Conservation (phyloP, 805 yeast genomes). For the Blastobotrys chiropterorum region DNA sequence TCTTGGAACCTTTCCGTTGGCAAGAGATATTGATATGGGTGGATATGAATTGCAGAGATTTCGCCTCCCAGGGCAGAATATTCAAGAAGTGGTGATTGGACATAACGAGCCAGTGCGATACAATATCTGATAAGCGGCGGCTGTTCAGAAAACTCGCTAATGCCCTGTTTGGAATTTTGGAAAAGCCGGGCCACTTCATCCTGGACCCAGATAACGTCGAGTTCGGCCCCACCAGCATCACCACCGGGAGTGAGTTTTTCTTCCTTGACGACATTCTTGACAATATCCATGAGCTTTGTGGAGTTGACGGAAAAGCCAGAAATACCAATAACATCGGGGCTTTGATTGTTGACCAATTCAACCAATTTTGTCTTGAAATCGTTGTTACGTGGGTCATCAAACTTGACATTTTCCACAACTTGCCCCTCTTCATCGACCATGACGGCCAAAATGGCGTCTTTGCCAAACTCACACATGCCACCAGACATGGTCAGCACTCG, state of each 20-base stretch:
- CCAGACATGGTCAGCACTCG: conserved; percentile 74
- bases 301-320: conserved; percentile 80
- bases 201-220: conserved; percentile 74
- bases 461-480: conserved; percentile 76
- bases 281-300: conserved; percentile 50
- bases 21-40: conserved; percentile 66
- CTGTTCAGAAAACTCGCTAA: conserved; percentile 74
- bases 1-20: conserved; percentile 55
- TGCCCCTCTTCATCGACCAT: conserved; percentile 76
- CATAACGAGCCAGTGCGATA: conserved; percentile 83
- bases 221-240: conserved; percentile 33
- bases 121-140: conserved; percentile 77
- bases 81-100: conserved; percentile 89
- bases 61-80: conserved; percentile 78
- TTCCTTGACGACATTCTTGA: conserved; percentile 47
- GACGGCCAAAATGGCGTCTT: conserved; percentile 82
- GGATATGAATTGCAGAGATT: conserved; percentile 53
- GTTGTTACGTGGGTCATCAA: conserved; percentile 52
- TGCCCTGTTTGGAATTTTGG: conserved; percentile 72
- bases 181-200: conserved; percentile 91
- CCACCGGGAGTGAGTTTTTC: conserved; percentile 41
- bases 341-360: conserved; percentile 51
- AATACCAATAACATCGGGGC: conserved; percentile 86
- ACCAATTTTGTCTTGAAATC: conserved; percentile 63
- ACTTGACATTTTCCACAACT: conserved; percentile 67